Evolutionary conservation across 495 filamentous ascomycete genomes (phyloP).

Genomic region (Cetradonia linearis): DNA sequence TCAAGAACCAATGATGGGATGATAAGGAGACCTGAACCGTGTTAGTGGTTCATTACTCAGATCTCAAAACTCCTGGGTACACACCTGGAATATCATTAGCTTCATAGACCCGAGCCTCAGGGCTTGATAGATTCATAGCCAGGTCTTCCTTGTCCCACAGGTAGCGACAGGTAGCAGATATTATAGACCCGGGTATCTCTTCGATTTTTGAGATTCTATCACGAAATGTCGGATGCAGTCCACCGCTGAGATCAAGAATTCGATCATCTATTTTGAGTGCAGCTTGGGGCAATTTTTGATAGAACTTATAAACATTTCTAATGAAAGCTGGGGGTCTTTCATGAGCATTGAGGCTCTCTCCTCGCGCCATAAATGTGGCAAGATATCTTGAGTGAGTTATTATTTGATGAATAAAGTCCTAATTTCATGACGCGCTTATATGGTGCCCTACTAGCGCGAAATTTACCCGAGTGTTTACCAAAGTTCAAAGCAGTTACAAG

Average conservation of each 20-base stretch:
- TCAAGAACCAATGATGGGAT: constrained; percentile 62
- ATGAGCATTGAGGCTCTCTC: constrained; percentile 43
- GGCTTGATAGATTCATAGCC: too few relatives aligned
- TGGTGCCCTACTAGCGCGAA: constrained; percentile 12
- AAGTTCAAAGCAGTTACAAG: constrained; percentile 9
- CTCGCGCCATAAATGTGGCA: neutral
- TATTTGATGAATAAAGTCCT: too few relatives aligned
- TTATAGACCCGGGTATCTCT: neutral
- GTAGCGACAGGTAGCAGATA: constrained; percentile 14
- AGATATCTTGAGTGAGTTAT: neutral
- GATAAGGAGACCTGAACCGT: constrained; percentile 55
- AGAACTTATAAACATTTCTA: constrained; percentile 55
- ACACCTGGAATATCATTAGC: constrained; percentile 31
- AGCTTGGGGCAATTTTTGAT: constrained; percentile 36
- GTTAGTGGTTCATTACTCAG: neutral
- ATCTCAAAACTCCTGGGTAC: neutral
- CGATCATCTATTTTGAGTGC: constrained; percentile 38
- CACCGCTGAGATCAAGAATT: constrained; percentile 39
- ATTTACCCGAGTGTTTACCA: constrained; percentile 22
- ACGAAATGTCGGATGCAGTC: constrained; percentile 13
- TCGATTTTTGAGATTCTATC: neutral
- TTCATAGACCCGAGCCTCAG: constrained; percentile 15
- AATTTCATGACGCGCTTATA: constrained; percentile 28
- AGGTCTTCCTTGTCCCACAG: neutral
- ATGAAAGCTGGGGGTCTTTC: constrained; percentile 58